Percentiles rank a stretch among this genome's conserved stretches.
Evolutionary conservation across 2,329 filamentous ascomycete genomes (phyloP).

Genomic region (Fusarium veterinarium): DNA sequence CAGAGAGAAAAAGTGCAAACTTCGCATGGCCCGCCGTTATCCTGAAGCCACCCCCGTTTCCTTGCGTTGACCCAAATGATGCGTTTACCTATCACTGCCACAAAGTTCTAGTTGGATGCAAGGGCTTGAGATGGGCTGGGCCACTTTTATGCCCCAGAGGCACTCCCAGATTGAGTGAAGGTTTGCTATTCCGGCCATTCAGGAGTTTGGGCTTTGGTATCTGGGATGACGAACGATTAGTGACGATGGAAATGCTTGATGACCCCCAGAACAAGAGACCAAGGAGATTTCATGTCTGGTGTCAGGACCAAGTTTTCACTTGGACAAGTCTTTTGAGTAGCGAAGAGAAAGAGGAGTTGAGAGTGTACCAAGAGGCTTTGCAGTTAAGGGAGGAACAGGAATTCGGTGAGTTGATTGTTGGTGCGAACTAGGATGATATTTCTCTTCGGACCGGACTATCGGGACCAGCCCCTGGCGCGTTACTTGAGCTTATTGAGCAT

Average conservation of each 20-base stretch:
- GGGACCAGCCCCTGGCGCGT: background rate
- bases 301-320: constrained; percentile 30
- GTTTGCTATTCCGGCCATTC: constrained; percentile 23
- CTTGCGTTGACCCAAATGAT: background rate
- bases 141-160: background rate
- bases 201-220: constrained; percentile 18
- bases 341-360: constrained; percentile 8
- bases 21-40: background rate
- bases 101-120: background rate
- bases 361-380: background rate
- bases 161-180: constrained; percentile 4
- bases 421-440: background rate
- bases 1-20: background rate
- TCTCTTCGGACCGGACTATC: background rate
- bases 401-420: constrained; percentile 2
- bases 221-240: constrained; percentile 29
- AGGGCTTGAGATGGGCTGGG: constrained; percentile 14
- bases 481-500: background rate
- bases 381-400: background rate
- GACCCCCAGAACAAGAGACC: constrained; percentile 1
- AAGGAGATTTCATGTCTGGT: constrained; percentile 16
- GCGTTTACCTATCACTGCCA: constrained; percentile 5
- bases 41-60: background rate
- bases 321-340: constrained; percentile 25
- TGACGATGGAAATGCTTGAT: constrained; percentile 29